phyloP scores from a whole-genome alignment of 2,329 filamentous ascomycete genomes.

The Aspergillus sp. region DNA sequence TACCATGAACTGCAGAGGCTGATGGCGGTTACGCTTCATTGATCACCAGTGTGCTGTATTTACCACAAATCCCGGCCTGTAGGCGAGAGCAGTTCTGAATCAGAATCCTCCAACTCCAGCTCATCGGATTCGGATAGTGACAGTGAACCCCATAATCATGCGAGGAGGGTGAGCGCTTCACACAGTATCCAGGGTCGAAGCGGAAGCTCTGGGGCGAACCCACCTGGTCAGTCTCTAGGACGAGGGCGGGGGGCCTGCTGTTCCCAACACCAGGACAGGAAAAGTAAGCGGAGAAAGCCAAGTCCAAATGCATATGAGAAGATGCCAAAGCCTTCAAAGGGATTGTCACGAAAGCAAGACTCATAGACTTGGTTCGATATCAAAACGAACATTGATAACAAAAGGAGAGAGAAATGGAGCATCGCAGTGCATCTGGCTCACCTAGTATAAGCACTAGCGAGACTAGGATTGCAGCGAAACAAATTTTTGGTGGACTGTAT shows the following conservation, averaged over 20 bases:
- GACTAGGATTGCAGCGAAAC: too few relatives aligned
- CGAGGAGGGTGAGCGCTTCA: conserved; percentile 17
- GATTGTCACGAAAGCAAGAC: conserved; percentile 5
- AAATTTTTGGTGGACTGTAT: too few relatives aligned
- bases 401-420: not conserved
- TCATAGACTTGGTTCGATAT: conserved; percentile 5
- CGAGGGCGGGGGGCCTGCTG: conserved; percentile 11
- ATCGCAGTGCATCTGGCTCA: too few relatives aligned
- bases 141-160: conserved; percentile 24
- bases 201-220: conserved; percentile 1
- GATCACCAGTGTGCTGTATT: conserved; percentile 86
- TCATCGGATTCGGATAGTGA: conserved; percentile 48
- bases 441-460: too few relatives aligned
- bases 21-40: not conserved
- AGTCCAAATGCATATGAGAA: conserved; percentile 46
- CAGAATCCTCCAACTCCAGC: conserved; percentile 48
- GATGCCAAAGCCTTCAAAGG: conserved; percentile 32
- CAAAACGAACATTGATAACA: not conserved
- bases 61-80: conserved; percentile 81
- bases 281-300: conserved; percentile 28
- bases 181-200: conserved; percentile 7
- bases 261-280: conserved; percentile 11
- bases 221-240: conserved; percentile 12
- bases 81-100: conserved; percentile 70
- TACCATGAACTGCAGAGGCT: not conserved